Base-by-base conservation (phyloP, 1,284 basidiomycete genomes). In the Apiotrichum laibachii region DNA sequence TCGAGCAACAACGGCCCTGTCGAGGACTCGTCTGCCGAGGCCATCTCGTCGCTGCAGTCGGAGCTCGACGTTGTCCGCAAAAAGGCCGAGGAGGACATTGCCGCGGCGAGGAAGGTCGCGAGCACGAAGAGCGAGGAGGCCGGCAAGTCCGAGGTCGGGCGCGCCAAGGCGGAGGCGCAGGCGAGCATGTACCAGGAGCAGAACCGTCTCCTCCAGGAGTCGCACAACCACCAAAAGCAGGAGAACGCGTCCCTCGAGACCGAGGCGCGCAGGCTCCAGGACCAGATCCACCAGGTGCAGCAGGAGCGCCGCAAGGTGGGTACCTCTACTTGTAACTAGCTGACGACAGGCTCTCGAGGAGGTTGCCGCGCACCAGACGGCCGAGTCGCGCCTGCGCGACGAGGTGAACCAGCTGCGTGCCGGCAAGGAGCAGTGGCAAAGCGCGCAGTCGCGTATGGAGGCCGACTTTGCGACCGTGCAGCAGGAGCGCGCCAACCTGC, bases 401-500 rank as follows among this genome's bases (percentile, higher is more conserved):
- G 92, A 96, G 70, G 85, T 83, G 60, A 88, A 90, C 1, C 92
- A 89, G 68, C 82, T 95, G 35, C 85, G 88, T 34, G 91, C 92
- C 0, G 94, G 97, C 82, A 92, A 91, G 81, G 88, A 87, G 68
- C 88, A 93, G 45, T 92, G 88, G 88, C 89, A 81, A 90, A 85
- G 84, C 63, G 83, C 88, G 16, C 89, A 94, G 82, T 72, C 70
- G 43, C 86, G 92, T 16, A 81, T 97, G 19, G 83, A 89, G 9
- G 87, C 92, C 52, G 93, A 97, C 77, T 92, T 95, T 76, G 86
- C 85, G 68, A 83, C 81, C 1, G 81, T 96, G 1, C 81, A 87
- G 8, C 81, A 86, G 65, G 93, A 97, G 72, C 86, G 91, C 11
- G 86, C 89, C 6, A 87, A 88, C 62, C 81, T 97, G 11, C 86